These are phyloP conservation scores for Penicillium polonicum DNA, from an alignment of 2,329 filamentous ascomycete genomes.

Conservation along the genomic window DNA sequence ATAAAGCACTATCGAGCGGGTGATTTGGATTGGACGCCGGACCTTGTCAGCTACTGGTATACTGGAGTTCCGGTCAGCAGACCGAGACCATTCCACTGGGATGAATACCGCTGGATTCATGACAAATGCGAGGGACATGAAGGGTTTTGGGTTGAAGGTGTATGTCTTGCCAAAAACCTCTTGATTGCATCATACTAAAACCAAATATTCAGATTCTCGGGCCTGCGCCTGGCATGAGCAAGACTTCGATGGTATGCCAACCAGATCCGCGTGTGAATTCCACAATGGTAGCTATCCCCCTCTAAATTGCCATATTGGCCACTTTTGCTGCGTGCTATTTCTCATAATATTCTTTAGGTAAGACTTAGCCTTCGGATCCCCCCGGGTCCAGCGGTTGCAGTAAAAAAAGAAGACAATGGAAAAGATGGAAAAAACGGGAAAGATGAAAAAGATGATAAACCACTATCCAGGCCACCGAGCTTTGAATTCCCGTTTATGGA, in stretches of 20 bases:
- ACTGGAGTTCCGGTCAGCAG: neutral
- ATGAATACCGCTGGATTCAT: neutral
- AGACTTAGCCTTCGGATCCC: neutral
- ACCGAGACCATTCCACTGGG: constrained; percentile 3
- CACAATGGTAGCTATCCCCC: neutral
- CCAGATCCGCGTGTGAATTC: neutral
- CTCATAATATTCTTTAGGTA: neutral
- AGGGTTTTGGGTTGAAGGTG: constrained; percentile 9
- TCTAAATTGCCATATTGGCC: neutral
- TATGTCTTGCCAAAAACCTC: neutral
- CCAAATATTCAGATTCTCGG: neutral
- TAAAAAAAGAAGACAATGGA: neutral
- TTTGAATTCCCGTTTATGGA: neutral
- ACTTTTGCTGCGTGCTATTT: neutral
- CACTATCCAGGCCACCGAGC: neutral
- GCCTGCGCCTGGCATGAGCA: neutral
- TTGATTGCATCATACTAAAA: neutral
- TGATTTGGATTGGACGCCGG: neutral
- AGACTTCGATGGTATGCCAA: neutral
- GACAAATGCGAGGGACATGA: neutral
- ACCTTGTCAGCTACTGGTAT: constrained; percentile 3
- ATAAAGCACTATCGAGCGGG: neutral
- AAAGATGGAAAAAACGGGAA: neutral
- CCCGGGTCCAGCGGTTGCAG: neutral
- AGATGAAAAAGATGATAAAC: neutral